phyloP scores from a whole-genome alignment of 305 asterid genomes.

The Solanum hybrid region DNA sequence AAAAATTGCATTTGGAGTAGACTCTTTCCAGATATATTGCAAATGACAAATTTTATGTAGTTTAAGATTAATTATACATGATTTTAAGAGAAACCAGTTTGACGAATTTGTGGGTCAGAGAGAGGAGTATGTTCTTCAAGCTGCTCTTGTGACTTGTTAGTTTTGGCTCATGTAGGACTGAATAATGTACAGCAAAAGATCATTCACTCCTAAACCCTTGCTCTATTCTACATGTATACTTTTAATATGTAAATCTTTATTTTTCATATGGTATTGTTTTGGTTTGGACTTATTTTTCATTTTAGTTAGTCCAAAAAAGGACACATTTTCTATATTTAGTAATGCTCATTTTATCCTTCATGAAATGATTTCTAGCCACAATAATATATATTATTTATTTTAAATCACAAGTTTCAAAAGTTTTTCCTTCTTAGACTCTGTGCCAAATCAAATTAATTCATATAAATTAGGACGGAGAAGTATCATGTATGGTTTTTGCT shows the following conservation, averaged over 20 bases:
- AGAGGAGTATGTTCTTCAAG: neutral
- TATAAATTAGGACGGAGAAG: neutral
- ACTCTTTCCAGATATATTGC: neutral
- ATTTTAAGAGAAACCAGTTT: neutral
- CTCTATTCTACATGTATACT: neutral
- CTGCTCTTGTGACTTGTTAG: neutral
- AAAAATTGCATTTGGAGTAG: neutral
- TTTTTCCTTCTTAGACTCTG: no score
- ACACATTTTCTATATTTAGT: neutral
- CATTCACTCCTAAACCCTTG: neutral
- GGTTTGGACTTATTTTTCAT: no score
- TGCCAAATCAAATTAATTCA: neutral
- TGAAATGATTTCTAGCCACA: neutral
- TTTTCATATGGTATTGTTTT: neutral
- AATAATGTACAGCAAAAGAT: neutral
- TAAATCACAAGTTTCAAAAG: neutral
- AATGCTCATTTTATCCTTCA: neutral
- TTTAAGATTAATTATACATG: neutral
- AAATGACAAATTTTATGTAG: neutral
- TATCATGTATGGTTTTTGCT: neutral
- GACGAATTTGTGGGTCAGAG: neutral
- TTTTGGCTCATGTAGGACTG: neutral
- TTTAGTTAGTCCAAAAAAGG: no score
- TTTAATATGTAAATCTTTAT: neutral
- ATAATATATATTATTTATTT: no score